Evolutionary conservation across 2,329 filamentous ascomycete genomes (phyloP).

Genomic region (Emericellopsis cladophorae): DNA sequence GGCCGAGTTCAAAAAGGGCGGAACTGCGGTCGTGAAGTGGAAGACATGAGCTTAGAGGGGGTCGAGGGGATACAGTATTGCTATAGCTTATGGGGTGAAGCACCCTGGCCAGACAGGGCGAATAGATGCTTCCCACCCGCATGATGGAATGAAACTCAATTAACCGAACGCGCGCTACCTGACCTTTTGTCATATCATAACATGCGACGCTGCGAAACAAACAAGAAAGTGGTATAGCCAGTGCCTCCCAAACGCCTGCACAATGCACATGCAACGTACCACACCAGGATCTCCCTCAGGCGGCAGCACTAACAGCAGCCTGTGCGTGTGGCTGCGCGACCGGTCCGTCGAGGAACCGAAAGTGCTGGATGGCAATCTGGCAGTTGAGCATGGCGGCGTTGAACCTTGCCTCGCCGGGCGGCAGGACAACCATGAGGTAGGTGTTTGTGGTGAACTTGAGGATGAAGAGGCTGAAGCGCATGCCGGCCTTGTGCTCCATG

Average conservation of each 20-base stretch:
- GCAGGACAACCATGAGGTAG: conserved; percentile 84
- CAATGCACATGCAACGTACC: background rate
- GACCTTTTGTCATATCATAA: background rate
- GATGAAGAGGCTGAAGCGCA: conserved; percentile 83
- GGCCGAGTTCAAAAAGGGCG: conserved; percentile 52
- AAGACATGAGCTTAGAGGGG: conserved; percentile 9
- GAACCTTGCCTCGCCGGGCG: conserved; percentile 82
- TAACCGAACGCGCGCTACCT: background rate
- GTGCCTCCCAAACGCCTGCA: background rate
- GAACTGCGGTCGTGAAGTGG: conserved; percentile 53
- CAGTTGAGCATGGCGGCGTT: conserved; percentile 87
- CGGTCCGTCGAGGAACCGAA: conserved; percentile 51
- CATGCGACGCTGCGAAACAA: background rate
- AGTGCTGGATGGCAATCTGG: conserved; percentile 72
- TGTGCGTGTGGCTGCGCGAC: conserved; percentile 8
- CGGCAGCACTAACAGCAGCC: background rate
- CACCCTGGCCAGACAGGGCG: background rate
- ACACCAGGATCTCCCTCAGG: background rate
- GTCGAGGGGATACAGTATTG: background rate
- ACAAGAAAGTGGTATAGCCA: background rate
- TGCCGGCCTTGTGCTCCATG: conserved; percentile 66
- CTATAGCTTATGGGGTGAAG: background rate
- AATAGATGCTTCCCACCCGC: background rate
- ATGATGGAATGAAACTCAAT: background rate
- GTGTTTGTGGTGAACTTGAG: conserved; percentile 96